Conservation (phyloP, 352 stramenopile genomes). For the Globisporangium cylindrosporum region DNA sequence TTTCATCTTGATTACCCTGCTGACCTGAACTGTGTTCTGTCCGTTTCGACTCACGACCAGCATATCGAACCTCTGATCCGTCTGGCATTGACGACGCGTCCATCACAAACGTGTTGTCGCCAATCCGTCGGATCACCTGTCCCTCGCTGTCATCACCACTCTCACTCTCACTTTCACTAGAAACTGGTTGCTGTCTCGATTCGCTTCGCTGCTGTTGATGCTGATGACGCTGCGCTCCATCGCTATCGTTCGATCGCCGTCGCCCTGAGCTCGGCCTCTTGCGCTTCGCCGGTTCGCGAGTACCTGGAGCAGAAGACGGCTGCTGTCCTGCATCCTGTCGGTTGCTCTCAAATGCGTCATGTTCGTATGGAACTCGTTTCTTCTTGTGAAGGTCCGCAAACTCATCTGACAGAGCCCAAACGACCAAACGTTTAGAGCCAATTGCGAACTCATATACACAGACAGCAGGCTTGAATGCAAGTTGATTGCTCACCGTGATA, state of each 20-base stretch:
- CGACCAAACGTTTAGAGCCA: not conserved
- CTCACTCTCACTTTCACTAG: not conserved
- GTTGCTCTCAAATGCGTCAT: not conserved
- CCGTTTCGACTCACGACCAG: not conserved
- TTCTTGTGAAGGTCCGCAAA: slow-evolving; percentile 47
- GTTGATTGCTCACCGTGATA: slow-evolving; percentile 41
- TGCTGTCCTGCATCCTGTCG: not conserved
- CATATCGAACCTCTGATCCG: not conserved
- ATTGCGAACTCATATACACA: not conserved
- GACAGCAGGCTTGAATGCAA: not conserved
- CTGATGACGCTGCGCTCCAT: not conserved
- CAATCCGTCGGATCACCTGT: slow-evolving; percentile 3
- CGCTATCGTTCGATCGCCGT: slow-evolving; percentile 5
- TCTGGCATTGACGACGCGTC: not conserved
- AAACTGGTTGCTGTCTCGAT: not conserved
- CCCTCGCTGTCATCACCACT: not conserved
- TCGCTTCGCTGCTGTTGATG: not conserved
- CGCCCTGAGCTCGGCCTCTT: slow-evolving; percentile 1
- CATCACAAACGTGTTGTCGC: slow-evolving; percentile 13
- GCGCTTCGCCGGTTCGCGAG: not conserved
- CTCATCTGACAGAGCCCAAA: slow-evolving; percentile 33
- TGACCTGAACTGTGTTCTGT: not conserved
- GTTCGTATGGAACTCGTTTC: slow-evolving; percentile 12
- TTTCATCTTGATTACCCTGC: not conserved
- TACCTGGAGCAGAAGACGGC: not conserved